phyloP scores from a whole-genome alignment of 2,329 filamentous ascomycete genomes.

The Alternaria ethzedia region DNA sequence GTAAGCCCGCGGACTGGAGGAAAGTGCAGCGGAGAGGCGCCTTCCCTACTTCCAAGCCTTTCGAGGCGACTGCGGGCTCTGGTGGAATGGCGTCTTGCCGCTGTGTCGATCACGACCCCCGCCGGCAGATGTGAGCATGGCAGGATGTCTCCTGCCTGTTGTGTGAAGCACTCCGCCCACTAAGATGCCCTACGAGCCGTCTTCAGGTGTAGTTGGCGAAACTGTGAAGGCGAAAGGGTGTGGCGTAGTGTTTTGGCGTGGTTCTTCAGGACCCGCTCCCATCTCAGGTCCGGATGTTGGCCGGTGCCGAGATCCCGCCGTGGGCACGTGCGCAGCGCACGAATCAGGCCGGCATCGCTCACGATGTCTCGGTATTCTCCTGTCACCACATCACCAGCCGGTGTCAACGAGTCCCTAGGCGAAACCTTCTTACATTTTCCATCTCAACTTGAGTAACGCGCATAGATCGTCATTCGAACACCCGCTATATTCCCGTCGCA shows the following conservation, averaged over 20 bases:
- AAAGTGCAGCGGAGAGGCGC: background rate
- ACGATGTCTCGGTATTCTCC: background rate
- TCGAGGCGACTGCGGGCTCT: constrained; percentile 13
- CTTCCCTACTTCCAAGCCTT: constrained; percentile 3
- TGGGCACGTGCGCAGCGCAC: background rate
- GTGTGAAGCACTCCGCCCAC: constrained; percentile 10
- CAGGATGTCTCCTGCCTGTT: constrained; percentile 16
- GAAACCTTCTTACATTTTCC: background rate
- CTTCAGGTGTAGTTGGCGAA: background rate
- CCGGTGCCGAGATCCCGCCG: background rate
- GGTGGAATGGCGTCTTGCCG: constrained; percentile 5
- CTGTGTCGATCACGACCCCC: constrained; percentile 11
- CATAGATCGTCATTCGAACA: background rate
- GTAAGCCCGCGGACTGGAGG: background rate
- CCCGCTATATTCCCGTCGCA: background rate
- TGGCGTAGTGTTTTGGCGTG: background rate
- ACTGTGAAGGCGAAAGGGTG: background rate
- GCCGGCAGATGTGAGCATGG: background rate
- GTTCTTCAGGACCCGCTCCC: background rate
- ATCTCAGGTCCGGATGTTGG: background rate
- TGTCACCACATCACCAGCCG: background rate
- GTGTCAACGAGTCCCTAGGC: background rate
- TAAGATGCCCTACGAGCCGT: background rate
- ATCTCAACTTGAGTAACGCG: background rate
- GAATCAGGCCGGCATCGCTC: background rate